phyloP scores from a whole-genome alignment of 2,329 filamentous ascomycete species.

The Colletotrichum phormii region DNA sequence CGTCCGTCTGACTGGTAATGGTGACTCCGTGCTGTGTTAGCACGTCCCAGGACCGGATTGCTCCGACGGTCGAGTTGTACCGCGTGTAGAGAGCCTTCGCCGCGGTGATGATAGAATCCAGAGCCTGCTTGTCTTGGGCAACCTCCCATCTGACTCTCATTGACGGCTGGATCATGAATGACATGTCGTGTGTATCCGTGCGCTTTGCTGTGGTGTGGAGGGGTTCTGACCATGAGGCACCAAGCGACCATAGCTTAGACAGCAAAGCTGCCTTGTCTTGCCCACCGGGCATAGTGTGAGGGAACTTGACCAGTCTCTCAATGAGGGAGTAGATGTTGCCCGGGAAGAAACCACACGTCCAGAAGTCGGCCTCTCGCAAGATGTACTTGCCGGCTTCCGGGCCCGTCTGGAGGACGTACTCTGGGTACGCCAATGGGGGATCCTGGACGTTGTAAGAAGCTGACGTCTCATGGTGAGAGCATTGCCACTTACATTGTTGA shows the following conservation, averaged over 20 bases:
- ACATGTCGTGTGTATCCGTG: conserved; percentile 65
- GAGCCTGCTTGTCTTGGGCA: conserved; percentile 49
- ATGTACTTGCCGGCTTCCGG: conserved; percentile 35
- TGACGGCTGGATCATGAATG: conserved; percentile 64
- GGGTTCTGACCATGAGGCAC: conserved; percentile 48
- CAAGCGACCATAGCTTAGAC: conserved; percentile 41
- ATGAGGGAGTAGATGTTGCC: conserved; percentile 49
- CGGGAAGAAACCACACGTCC: conserved; percentile 55
- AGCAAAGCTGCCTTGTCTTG: conserved; percentile 33
- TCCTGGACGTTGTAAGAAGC: conserved; percentile 11
- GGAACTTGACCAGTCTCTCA: conserved; percentile 48
- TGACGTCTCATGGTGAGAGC: background rate
- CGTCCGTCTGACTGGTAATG: conserved; percentile 45
- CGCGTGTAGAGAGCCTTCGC: conserved; percentile 56
- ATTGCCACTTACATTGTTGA: conserved; percentile 29
- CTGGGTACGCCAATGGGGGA: conserved; percentile 37
- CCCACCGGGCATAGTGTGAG: conserved; percentile 38
- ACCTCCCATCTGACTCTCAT: conserved; percentile 62
- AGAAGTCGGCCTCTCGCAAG: conserved; percentile 39
- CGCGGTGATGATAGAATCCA: conserved; percentile 55
- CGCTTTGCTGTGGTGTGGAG: conserved; percentile 50
- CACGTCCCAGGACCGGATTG: conserved; percentile 62
- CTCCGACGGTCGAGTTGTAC: conserved; percentile 55
- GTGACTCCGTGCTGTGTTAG: conserved; percentile 44
- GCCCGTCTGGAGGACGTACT: conserved; percentile 38